Percentiles rank a stretch among this genome's conserved stretches.
Evolutionary conservation across 2,329 filamentous ascomycete genomes (phyloP).

Genomic region (Capronia coronata): DNA sequence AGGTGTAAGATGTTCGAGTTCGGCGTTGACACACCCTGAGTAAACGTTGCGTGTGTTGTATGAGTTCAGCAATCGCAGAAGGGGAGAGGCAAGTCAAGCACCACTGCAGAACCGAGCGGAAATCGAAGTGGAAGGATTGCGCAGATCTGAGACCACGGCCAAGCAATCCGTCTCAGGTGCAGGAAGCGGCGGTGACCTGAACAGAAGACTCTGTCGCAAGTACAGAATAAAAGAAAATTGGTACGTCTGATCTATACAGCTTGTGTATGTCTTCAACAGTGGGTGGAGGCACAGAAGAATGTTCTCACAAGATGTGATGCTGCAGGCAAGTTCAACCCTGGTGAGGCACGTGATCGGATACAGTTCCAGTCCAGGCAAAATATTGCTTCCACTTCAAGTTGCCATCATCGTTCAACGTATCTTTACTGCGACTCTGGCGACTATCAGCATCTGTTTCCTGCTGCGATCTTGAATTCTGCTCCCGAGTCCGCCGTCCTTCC

Average conservation of each 20-base stretch:
- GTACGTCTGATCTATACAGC: neutral
- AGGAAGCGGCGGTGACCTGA: neutral
- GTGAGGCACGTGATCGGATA: no score
- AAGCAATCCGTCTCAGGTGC: slow-evolving; percentile 13
- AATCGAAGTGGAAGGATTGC: slow-evolving; percentile 5
- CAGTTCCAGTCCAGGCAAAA: no score
- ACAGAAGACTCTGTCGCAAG: neutral
- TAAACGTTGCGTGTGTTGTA: neutral
- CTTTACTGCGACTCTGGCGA: no score
- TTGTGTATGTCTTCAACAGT: no score
- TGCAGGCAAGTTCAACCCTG: no score
- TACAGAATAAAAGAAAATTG: no score
- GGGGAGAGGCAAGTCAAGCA: neutral
- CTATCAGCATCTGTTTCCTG: no score
- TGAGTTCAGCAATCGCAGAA: slow-evolving; percentile 1
- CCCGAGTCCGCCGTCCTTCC: neutral
- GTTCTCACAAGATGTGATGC: neutral
- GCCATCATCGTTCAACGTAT: no score
- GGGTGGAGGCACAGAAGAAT: neutral
- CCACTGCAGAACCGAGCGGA: neutral
- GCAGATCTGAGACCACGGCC: slow-evolving; percentile 15
- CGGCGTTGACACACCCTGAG: no score
- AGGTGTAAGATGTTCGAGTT: neutral
- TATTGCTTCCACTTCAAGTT: no score
- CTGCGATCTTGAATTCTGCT: neutral